Percentiles rank a stretch among this genome's conserved stretches.
These are phyloP conservation scores for Funneliformis mosseae DNA, from an alignment of 192 early-diverging fungal species.

Conservation along the genomic window DNA sequence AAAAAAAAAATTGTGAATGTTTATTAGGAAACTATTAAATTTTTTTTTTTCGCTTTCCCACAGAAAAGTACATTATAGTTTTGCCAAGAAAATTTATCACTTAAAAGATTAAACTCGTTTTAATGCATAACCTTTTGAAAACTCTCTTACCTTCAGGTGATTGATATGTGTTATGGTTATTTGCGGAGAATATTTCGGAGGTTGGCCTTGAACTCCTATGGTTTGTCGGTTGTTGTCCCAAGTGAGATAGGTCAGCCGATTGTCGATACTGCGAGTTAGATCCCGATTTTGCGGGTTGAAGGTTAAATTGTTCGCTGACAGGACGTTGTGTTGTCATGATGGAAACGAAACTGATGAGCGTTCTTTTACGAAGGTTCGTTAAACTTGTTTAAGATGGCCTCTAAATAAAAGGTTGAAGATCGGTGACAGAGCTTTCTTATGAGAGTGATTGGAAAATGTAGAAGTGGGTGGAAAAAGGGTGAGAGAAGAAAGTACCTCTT, in stretches of 20 bases:
- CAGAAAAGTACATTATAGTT: neutral
- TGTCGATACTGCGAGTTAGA: constrained; percentile 29
- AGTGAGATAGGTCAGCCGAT: constrained; percentile 28
- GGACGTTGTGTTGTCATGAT: constrained; percentile 35
- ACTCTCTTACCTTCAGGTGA: constrained; percentile 32
- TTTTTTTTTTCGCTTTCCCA: neutral
- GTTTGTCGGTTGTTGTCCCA: constrained; percentile 22
- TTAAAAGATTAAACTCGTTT: neutral
- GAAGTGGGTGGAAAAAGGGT: constrained; percentile 14
- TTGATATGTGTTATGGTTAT: constrained; percentile 30
- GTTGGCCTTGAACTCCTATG: constrained; percentile 24
- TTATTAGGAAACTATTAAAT: neutral
- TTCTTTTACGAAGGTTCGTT: neutral
- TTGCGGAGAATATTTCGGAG: constrained; percentile 33
- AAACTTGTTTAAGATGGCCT: neutral
- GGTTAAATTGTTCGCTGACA: constrained; percentile 32
- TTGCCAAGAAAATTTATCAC: neutral
- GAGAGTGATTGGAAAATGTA: constrained; percentile 14
- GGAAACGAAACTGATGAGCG: neutral
- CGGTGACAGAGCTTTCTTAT: constrained; percentile 4
- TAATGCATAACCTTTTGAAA: neutral
- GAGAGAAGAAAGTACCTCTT: constrained; percentile 2
- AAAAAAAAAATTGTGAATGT: neutral
- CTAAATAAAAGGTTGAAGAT: constrained; percentile 16
- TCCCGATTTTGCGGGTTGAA: constrained; percentile 26